Evolutionary conservation across 306 rosid species (phyloP).

Genomic region (Castanea mollissima): DNA sequence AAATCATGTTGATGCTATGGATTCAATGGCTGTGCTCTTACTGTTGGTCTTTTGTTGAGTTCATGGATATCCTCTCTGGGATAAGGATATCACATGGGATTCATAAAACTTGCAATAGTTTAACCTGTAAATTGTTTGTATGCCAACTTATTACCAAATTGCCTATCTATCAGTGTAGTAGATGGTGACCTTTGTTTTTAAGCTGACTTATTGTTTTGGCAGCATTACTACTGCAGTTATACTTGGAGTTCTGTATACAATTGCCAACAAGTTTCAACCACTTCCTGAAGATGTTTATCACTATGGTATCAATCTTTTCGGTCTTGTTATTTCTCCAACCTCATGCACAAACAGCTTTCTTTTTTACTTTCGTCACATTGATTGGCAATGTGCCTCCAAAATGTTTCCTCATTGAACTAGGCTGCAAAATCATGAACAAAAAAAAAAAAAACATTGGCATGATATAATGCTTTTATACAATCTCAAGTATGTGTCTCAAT

Average conservation of each 20-base stretch:
- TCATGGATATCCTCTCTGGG: neutral
- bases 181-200: neutral
- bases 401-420: neutral
- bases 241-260: slow-evolving; percentile 65
- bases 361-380: neutral
- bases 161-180: neutral
- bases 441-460: neutral
- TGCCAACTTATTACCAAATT: neutral
- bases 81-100: neutral
- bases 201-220: slow-evolving; percentile 27
- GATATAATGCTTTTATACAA: neutral
- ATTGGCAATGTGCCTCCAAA: neutral
- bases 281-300: slow-evolving; percentile 75
- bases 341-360: neutral
- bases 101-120: neutral
- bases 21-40: neutral
- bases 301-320: slow-evolving; percentile 55
- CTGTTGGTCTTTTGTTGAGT: neutral
- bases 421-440: neutral
- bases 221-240: slow-evolving; percentile 81
- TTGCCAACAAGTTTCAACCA: slow-evolving; percentile 67
- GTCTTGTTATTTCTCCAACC: slow-evolving; percentile 3
- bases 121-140: neutral
- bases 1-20: neutral
- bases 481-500: neutral